These are phyloP conservation scores for Solanum neorickii DNA, from an alignment of 257 asterid species.

Conservation along the genomic window DNA sequence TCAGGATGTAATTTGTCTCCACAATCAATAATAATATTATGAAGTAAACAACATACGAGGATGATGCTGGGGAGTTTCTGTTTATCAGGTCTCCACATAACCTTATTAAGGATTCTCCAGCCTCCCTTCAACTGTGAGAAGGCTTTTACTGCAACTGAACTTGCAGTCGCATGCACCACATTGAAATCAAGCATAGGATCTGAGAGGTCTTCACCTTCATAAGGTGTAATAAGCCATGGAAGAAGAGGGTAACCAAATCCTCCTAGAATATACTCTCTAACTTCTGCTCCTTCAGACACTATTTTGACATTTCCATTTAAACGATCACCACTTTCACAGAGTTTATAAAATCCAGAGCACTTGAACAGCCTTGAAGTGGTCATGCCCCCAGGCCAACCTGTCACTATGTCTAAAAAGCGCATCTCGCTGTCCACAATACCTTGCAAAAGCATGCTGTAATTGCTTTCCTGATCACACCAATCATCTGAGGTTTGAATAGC, in stretches of 20 bases:
- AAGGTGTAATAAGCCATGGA: slow-evolving; percentile 87
- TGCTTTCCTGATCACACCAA: slow-evolving; percentile 88
- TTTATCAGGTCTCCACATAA: slow-evolving; percentile 96
- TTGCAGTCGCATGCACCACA: slow-evolving; percentile 38
- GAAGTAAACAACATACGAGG: slow-evolving; percentile 85
- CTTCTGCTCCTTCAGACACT: slow-evolving; percentile 23
- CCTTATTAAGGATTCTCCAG: slow-evolving; percentile 95
- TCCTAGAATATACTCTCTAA: slow-evolving; percentile 76
- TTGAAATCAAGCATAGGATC: slow-evolving; percentile 23
- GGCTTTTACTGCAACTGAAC: slow-evolving; percentile 46
- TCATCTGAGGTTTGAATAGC: slow-evolving; percentile 90
- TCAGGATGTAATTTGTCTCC: slow-evolving; percentile 57
- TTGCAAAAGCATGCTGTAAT: slow-evolving; percentile 88
- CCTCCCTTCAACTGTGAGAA: slow-evolving; percentile 76
- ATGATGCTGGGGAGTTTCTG: slow-evolving; percentile 81
- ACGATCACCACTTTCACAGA: slow-evolving; percentile 60
- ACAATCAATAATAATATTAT: slow-evolving; percentile 73
- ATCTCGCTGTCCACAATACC: slow-evolving; percentile 65
- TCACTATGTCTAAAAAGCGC: slow-evolving; percentile 71
- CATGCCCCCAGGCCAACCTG: slow-evolving; percentile 99
- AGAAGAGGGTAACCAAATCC: slow-evolving; percentile 73
- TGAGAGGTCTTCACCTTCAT: slow-evolving; percentile 26
- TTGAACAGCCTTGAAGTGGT: slow-evolving; percentile 58
- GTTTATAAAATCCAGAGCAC: slow-evolving; percentile 69
- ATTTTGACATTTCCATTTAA: slow-evolving; percentile 30